Conservation (phyloP, 345 rosid species). For the Corymbia maculata region DNA sequence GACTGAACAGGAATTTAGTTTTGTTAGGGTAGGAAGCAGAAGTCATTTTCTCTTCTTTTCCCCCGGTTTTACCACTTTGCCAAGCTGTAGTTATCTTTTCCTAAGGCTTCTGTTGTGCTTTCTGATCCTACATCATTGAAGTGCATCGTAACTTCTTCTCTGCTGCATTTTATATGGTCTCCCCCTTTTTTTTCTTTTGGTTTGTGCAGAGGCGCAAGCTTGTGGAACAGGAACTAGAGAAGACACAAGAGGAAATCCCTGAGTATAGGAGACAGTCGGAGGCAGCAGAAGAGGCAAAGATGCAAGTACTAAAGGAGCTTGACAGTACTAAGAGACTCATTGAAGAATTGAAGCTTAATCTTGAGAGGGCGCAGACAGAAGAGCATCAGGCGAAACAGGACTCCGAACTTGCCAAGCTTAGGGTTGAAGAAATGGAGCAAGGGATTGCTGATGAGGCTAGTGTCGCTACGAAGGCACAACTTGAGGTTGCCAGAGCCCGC, state of each 20-base stretch:
- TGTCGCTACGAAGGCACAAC: conserved; percentile 91
- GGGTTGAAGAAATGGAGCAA: conserved; percentile 91
- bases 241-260: conserved; percentile 60
- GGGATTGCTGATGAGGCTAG: conserved; percentile 87
- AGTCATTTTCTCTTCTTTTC: background rate
- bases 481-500: conserved; percentile 87
- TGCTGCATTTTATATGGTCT: background rate
- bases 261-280: conserved; percentile 43
- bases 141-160: background rate
- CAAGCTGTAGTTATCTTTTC: background rate
- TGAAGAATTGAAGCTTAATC: conserved; percentile 75
- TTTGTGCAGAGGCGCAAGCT: conserved; percentile 48
- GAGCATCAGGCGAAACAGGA: conserved; percentile 92
- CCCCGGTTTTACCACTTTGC: background rate
- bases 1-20: background rate
- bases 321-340: conserved; percentile 74
- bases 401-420: conserved; percentile 78
- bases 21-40: background rate
- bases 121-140: background rate
- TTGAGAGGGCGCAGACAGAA: conserved; percentile 84
- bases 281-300: conserved; percentile 52
- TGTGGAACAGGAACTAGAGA: conserved; percentile 74
- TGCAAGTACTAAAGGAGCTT: conserved; percentile 51
- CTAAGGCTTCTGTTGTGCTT: background rate
- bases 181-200: background rate